Conservation (phyloP, 257 asterid genomes). For the Solanum okadae region DNA sequence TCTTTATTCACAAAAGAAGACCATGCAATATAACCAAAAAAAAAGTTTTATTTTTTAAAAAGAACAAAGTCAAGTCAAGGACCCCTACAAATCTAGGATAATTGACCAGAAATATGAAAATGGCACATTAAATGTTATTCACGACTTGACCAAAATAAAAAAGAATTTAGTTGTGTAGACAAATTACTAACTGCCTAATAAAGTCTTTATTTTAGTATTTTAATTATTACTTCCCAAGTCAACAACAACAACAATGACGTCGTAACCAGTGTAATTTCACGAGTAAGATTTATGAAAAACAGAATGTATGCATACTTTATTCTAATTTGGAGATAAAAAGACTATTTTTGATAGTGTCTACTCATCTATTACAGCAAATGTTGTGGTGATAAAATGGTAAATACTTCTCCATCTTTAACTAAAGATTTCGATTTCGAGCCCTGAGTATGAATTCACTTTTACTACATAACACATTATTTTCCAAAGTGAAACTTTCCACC, state of each 20-base stretch:
- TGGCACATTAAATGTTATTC: background rate
- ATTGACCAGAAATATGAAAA: background rate
- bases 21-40: background rate
- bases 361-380: rapidly evolving
- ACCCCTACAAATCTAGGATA: background rate
- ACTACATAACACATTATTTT: no score
- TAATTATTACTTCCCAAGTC: background rate
- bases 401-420: rapidly evolving
- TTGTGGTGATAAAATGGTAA: background rate
- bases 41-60: no score
- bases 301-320: rapidly evolving
- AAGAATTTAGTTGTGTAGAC: background rate
- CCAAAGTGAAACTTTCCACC: background rate
- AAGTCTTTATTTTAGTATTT: background rate
- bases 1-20: background rate
- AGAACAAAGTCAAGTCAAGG: background rate
- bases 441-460: background rate
- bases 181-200: background rate
- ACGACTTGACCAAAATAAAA: background rate
- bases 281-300: background rate
- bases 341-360: background rate
- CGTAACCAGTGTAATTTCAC: background rate
- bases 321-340: background rate
- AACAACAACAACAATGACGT: background rate
- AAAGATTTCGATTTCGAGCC: background rate